Evolutionary conservation across 129 eudicot species (phyloP).

Genomic region (Pittosporum tobira): DNA sequence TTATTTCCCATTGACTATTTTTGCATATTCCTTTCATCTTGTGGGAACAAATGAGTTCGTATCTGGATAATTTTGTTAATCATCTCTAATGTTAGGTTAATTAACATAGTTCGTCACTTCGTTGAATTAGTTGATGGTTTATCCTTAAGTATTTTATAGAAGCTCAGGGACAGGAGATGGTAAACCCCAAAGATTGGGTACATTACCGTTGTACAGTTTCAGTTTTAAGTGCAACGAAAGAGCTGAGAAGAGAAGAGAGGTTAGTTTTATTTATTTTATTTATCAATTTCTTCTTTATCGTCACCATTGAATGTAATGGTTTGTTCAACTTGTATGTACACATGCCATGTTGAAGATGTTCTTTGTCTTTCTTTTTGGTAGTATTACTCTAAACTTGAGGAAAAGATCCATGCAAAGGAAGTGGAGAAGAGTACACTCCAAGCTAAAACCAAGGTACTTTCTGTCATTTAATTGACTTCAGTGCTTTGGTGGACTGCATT

Average conservation of each 20-base stretch:
- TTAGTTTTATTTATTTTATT: too few species aligned
- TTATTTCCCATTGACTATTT: conserved; percentile 19
- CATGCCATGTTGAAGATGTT: too few species aligned
- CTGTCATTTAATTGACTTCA: conserved; percentile 1
- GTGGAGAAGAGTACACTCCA: conserved; percentile 65
- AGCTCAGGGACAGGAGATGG: conserved; percentile 57
- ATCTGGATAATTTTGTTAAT: too few species aligned
- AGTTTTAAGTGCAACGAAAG: conserved; percentile 85
- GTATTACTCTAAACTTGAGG: conserved; percentile 96
- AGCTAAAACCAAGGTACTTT: conserved; percentile 72
- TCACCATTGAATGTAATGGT: neutral
- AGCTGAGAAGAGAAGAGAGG: conserved; percentile 93
- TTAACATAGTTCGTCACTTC: neutral
- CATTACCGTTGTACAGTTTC: conserved; percentile 61
- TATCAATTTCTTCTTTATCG: too few species aligned
- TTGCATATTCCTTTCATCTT: conserved; percentile 5
- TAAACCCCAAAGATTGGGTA: conserved; percentile 45
- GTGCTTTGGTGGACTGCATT: neutral
- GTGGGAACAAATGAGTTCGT: too few species aligned
- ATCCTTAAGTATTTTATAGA: conserved; percentile 45
- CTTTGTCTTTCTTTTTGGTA: conserved; percentile 17
- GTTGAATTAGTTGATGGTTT: conserved; percentile 8
- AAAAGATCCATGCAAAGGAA: conserved; percentile 90
- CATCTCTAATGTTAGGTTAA: too few species aligned
- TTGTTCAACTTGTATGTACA: too few species aligned